phyloP scores from a whole-genome alignment of 2,329 filamentous ascomycete genomes.

The Elsinoe perseae region DNA sequence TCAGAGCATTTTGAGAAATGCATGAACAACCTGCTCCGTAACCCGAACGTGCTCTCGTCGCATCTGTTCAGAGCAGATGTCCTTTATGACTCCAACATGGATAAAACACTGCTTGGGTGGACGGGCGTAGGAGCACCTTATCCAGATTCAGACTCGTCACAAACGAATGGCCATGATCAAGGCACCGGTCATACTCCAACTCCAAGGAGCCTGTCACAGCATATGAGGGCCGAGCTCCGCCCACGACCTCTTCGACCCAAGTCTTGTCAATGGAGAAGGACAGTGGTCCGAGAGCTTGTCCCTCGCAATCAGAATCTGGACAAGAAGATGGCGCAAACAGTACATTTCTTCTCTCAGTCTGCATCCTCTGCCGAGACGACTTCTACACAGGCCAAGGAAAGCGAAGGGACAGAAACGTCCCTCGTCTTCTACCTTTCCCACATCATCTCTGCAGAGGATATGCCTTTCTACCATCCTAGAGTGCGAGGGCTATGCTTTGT shows the following conservation, averaged over 20 bases:
- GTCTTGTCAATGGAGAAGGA: slow-evolving; percentile 46
- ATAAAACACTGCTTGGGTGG: slow-evolving; percentile 17
- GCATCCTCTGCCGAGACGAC: slow-evolving; percentile 17
- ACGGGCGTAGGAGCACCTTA: slow-evolving; percentile 22
- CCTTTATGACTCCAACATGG: slow-evolving; percentile 46
- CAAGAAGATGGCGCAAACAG: slow-evolving; percentile 70
- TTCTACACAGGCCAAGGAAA: slow-evolving; percentile 8
- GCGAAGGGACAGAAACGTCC: slow-evolving; percentile 33
- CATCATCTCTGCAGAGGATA: slow-evolving; percentile 48
- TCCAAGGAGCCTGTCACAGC: slow-evolving; percentile 35
- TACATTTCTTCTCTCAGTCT: slow-evolving; percentile 50
- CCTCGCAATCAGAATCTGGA: slow-evolving; percentile 76
- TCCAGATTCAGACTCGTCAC: slow-evolving; percentile 31
- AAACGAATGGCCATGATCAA: slow-evolving; percentile 10
- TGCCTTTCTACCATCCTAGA: slow-evolving; percentile 84
- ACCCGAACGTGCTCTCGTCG: slow-evolving; percentile 71
- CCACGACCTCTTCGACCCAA: slow-evolving; percentile 20
- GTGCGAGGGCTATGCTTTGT: slow-evolving; percentile 68
- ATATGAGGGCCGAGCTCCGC: slow-evolving; percentile 39
- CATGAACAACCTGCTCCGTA: slow-evolving; percentile 67
- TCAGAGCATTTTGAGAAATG: slow-evolving; percentile 56
- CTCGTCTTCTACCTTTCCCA: slow-evolving; percentile 77
- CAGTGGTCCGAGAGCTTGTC: slow-evolving; percentile 67
- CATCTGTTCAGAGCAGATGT: slow-evolving; percentile 75
- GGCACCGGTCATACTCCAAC: not conserved